Evolutionary conservation across 2,329 filamentous ascomycete species (phyloP), one percentile per base, ranked within the genome.

Genomic region (Alternaria sp.): DNA sequence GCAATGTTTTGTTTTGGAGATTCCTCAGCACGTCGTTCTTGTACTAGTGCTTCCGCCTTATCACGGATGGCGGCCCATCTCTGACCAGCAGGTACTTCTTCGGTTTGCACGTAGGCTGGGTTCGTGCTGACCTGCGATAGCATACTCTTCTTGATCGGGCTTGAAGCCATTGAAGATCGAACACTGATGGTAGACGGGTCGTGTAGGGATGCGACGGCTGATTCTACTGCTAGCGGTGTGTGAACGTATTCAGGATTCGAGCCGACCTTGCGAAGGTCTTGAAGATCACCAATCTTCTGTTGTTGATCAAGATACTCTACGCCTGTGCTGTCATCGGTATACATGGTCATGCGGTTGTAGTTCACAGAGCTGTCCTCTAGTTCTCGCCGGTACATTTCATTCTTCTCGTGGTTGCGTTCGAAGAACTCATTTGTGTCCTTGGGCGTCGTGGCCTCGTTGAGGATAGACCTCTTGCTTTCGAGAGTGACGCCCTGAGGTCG

Each of bases 121-220:
- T 67, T 68, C 16, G 68, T 70, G 61, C 66, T 71, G 22, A 73
- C 69, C 49, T 72, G 70, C 18, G 70, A 73, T 20, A 73, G 60
- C 38, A 55, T 67, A 49, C 66, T 75, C 66, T 71, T 72, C 57
- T 62, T 69, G 34, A 65, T 51, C 1, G 61, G 66, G 54, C 64
- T 74, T 46, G 65, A 71, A 2, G 73, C 64, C 16, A 55, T 52
- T 18, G 78, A 80, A 2, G 79, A 80, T 11, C 73, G 77, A 46
- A 79, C 73, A 45, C 81, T 94, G 54, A 97, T 75, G 12, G 90
- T 86, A 2, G 93, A 96, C 0, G 93, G 94, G 18, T 93, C 92
- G 69, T 95, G 90, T 7, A 98, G 83, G 16, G 94, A 97, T 8
- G 94, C 94, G 11, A 98, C 94, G 10, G 91, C 92, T 14, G 94